phyloP scores from a whole-genome alignment of 1,139 yeast species.

The Kodamaea sp. region DNA sequence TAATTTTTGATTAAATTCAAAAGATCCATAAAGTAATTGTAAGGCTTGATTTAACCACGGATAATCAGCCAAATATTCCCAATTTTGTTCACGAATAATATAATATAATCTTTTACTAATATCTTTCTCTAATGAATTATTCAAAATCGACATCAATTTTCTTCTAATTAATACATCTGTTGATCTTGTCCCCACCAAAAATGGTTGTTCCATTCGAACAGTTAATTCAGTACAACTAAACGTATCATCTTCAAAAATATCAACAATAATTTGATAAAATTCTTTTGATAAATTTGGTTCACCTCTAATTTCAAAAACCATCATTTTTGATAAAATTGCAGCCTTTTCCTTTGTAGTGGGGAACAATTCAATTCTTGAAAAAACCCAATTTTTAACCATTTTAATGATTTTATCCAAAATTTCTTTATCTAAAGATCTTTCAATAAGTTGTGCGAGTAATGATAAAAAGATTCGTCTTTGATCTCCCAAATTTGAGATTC shows the following conservation, averaged over 20 bases:
- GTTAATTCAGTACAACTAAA: conserved; percentile 86
- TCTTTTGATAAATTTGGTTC: conserved; percentile 76
- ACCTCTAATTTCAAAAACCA: conserved; percentile 85
- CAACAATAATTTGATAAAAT: conserved; percentile 83
- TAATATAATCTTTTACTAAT: conserved; percentile 78
- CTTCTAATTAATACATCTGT: conserved; percentile 74
- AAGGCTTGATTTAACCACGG: conserved; percentile 95
- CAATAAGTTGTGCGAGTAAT: conserved; percentile 83
- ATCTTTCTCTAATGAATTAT: conserved; percentile 75
- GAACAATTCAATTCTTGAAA: conserved; percentile 75
- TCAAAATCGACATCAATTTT: conserved; percentile 76
- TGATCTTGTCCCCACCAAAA: conserved; percentile 86
- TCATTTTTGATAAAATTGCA: conserved; percentile 89
- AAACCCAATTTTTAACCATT: conserved; percentile 86
- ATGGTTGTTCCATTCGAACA: conserved; percentile 95
- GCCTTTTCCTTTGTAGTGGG: conserved; percentile 97
- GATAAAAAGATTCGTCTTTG: conserved; percentile 88
- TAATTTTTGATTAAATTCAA: conserved; percentile 50
- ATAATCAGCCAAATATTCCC: conserved; percentile 92
- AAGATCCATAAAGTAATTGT: conserved; percentile 78
- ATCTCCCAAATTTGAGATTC: conserved; percentile 85
- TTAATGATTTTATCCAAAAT: conserved; percentile 72
- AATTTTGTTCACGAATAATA: conserved; percentile 86
- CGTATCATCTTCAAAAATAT: conserved; percentile 78
- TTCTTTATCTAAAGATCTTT: conserved; percentile 76